Conservation (phyloP, 164 flowering plant species). For the Kalanchoe fedtschenkoi region DNA sequence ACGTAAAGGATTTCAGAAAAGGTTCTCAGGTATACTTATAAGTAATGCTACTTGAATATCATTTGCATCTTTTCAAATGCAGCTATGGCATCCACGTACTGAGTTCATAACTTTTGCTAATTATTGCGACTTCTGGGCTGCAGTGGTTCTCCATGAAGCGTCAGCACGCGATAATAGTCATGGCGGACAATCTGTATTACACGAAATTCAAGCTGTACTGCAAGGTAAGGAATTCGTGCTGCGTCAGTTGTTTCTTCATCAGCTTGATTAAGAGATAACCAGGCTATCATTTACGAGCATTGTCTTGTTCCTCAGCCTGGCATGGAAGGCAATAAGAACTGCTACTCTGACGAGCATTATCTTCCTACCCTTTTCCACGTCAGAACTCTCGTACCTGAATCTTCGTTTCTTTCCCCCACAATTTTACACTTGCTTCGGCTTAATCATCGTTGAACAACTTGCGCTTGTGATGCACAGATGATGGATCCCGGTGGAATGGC, state of each 20-base stretch:
- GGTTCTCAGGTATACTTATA: slow-evolving; percentile 76
- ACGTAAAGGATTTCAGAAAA: slow-evolving; percentile 71
- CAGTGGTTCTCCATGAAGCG: slow-evolving; percentile 99
- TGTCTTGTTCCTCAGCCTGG: slow-evolving; percentile 61
- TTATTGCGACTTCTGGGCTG: slow-evolving; percentile 8
- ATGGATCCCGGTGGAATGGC: slow-evolving; percentile 89
- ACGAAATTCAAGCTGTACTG: slow-evolving; percentile 69
- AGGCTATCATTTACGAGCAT: background rate
- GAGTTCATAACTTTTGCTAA: background rate
- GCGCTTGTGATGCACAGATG: slow-evolving; percentile 30
- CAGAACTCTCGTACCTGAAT: slow-evolving; percentile 16
- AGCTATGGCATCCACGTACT: background rate
- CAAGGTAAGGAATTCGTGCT: slow-evolving; percentile 35
- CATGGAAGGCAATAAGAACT: slow-evolving; percentile 66
- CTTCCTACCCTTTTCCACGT: slow-evolving; percentile 86
- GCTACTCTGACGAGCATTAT: slow-evolving; percentile 95
- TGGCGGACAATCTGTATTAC: slow-evolving; percentile 88
- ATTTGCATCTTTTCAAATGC: background rate
- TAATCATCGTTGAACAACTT: background rate
- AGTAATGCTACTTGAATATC: background rate
- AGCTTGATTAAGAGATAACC: no score
- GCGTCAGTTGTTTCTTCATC: background rate
- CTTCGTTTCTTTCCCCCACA: background rate
- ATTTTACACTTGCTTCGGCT: background rate
- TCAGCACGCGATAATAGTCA: slow-evolving; percentile 71